Evolutionary conservation across 495 filamentous ascomycete genomes (phyloP).

Genomic region (Neurospora sp.): DNA sequence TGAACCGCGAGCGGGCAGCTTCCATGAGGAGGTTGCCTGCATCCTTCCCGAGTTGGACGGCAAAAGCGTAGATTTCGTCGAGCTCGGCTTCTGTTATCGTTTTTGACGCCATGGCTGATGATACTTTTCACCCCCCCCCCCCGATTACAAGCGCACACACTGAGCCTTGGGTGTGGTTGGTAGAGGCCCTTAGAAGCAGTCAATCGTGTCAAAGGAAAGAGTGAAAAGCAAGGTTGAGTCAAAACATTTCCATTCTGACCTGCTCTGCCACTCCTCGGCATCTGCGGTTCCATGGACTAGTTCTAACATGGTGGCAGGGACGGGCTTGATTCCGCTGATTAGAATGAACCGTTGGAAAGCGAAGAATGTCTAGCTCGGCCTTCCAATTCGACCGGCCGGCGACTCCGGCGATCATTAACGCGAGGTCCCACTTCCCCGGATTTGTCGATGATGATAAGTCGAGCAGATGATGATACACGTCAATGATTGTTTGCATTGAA

Average conservation of each 20-base stretch:
- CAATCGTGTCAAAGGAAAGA: neutral
- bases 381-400: neutral
- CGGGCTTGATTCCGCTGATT: neutral
- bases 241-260: neutral
- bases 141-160: neutral
- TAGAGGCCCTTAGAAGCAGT: neutral
- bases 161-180: neutral
- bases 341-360: neutral
- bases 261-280: neutral
- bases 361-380: neutral
- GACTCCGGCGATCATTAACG: neutral
- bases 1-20: slow-evolving; percentile 37
- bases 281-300: neutral
- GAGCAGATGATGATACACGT: neutral
- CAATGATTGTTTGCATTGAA: neutral
- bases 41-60: slow-evolving; percentile 51
- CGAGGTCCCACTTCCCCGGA: neutral
- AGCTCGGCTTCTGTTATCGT: slow-evolving; percentile 23
- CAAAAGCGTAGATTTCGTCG: slow-evolving; percentile 55
- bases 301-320: neutral
- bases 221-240: neutral
- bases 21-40: slow-evolving; percentile 51
- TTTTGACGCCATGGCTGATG: slow-evolving; percentile 2
- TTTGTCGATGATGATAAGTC: neutral
- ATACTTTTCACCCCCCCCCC: neutral